Percentiles rank a stretch among this genome's conserved stretches.
These are phyloP conservation scores for Linnemannia hyalina DNA, from an alignment of 192 early-diverging fungal genomes.

Conservation along the genomic window DNA sequence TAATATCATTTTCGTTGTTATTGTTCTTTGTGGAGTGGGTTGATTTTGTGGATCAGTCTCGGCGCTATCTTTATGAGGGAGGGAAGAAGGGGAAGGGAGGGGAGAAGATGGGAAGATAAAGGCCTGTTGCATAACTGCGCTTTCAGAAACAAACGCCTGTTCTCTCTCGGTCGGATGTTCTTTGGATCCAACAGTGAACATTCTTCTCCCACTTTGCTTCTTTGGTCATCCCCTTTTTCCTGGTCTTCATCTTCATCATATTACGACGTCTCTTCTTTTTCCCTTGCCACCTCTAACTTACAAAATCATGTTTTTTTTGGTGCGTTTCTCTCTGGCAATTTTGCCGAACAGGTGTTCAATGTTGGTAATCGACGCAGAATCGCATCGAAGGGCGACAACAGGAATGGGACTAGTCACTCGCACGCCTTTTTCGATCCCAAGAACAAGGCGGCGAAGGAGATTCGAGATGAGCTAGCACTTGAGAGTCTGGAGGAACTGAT, in stretches of 20 bases:
- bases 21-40: not conserved
- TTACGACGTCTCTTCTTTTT: not conserved
- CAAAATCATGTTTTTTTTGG: not conserved
- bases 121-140: slow-evolving; percentile 1
- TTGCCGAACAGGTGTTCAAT: slow-evolving; percentile 83
- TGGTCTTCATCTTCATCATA: not conserved
- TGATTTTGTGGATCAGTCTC: not conserved
- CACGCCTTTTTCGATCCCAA: slow-evolving; percentile 94
- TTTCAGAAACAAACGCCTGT: not conserved
- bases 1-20: not conserved
- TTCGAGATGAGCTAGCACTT: slow-evolving; percentile 91
- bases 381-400: slow-evolving; percentile 62
- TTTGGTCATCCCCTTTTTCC: too few species aligned
- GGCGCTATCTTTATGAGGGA: not conserved
- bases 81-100: not conserved
- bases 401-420: slow-evolving; percentile 69
- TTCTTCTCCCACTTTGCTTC: not conserved
- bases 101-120: not conserved
- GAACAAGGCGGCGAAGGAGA: slow-evolving; percentile 79
- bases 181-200: not conserved
- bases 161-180: not conserved
- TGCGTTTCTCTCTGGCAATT: not conserved
- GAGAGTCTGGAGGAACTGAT: slow-evolving; percentile 94
- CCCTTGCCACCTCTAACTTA: not conserved
- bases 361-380: slow-evolving; percentile 94